Evolutionary conservation across 306 rosid genomes (phyloP), one percentile per base, ranked within the genome.

Genomic region (Vigna trinervia): DNA sequence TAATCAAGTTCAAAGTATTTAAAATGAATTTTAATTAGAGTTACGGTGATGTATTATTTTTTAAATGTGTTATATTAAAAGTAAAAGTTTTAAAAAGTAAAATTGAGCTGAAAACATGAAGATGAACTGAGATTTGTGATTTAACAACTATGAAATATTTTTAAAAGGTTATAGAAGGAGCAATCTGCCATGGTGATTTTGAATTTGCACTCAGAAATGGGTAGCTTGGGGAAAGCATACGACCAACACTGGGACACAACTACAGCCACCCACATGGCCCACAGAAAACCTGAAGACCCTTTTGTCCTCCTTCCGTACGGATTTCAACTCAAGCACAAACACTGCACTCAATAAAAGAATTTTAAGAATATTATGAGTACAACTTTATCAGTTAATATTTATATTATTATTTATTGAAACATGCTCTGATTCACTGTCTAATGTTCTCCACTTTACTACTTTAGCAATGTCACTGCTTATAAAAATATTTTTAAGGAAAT

Each of bases 141-240:
- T 30, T 30, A 28, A 30, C 53, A 19, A 75, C 57, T 43, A 10
- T 19, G 19, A 74, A 83, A 74, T 68, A 32, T 3, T 83, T 78
- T 83, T 78, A 8, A 72, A 71, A 71, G 53, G 50, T 13, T 72
- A 59, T 36, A 56, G 71, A 77, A 82, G 72, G 43, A 53, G 80
- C 34, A 68, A 83, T 78, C 28, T 68, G 38, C 57, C 19, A 20
- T 68, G 80, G 15, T 15, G 34, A 50, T 64, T 41, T 36, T 72
- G 3, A 67, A 48, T 4, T 68, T 83, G 70, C 71, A 51, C 50
- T 38, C 30, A 83, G 73, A 60, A 83, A 79, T 47, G 69, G 84
- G 30, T n/a, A 70, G 38, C 67, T 83, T 60, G 53, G 51, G 77
- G 90, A 77, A 84, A 69, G 77, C 85, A 77, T 91, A 83, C 82